Percentiles rank a stretch among this genome's conserved stretches.
Conservation (phyloP, 306 rosid species). For the Prunus davidiana region DNA sequence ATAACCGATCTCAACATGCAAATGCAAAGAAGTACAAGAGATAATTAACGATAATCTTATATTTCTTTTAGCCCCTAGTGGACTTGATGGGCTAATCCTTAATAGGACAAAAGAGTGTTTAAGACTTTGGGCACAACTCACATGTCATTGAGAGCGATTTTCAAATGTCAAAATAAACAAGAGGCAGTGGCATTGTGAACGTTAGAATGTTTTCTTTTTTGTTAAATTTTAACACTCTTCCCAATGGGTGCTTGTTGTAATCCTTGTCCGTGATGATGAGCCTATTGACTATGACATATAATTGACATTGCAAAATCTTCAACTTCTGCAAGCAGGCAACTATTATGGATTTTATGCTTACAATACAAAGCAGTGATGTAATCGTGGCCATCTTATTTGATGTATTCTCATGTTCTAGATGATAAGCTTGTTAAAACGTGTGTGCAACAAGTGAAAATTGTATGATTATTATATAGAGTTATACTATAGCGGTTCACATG, state of each 20-base stretch:
- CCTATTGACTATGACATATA: background rate
- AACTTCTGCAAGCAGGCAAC: background rate
- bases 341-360: background rate
- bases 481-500: too few species aligned
- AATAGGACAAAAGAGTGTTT: background rate
- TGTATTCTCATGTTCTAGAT: background rate
- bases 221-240: too few species aligned
- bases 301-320: background rate
- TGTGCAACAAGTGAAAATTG: background rate
- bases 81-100: background rate
- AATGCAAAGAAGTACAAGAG: too few species aligned
- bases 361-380: background rate
- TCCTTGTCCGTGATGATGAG: background rate
- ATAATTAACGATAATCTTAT: too few species aligned
- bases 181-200: background rate
- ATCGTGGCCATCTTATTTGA: background rate
- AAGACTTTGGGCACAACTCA: background rate
- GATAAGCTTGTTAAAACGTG: constrained; percentile 8
- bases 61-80: too few species aligned
- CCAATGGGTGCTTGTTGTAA: too few species aligned
- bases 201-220: background rate
- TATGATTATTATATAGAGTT: too few species aligned
- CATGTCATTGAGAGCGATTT: constrained; percentile 4
- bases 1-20: background rate
- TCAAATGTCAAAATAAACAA: background rate